A percentile compares a stretch with the other conserved stretches of the same genome.
Conservation (phyloP, 441 rosid genomes). For the Gossypium davidsonii region DNA sequence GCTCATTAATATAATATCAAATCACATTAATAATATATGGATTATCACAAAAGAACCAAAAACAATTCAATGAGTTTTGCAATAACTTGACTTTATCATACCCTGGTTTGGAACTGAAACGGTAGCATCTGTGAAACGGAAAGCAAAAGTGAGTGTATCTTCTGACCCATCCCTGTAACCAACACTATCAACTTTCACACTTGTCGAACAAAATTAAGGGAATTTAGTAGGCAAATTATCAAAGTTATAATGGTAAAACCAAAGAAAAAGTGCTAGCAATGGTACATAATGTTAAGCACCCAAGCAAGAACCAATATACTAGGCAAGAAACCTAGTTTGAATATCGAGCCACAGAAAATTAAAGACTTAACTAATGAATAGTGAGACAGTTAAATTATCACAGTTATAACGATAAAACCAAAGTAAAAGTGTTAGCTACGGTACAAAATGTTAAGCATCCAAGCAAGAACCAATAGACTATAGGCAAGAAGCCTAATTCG, state of each 20-base stretch:
- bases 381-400: neutral
- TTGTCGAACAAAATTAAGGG: neutral
- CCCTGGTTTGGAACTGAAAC: constrained; percentile 83
- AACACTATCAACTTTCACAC: constrained; percentile 23
- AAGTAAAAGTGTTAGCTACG: neutral
- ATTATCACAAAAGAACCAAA: constrained; percentile 12
- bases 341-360: neutral
- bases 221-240: constrained; percentile 1
- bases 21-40: neutral
- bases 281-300: neutral
- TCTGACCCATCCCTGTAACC: constrained; percentile 77
- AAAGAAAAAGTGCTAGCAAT: constrained; percentile 2
- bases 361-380: neutral
- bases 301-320: neutral
- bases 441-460: neutral
- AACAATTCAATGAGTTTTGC: constrained; percentile 9
- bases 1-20: neutral
- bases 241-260: neutral
- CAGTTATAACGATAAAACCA: neutral
- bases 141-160: constrained; percentile 85
- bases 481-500: neutral
- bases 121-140: constrained; percentile 88
- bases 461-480: neutral
- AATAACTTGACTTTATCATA: constrained; percentile 29
- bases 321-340: neutral